Base-by-base conservation (phyloP, 1,284 basidiomycete species). In the Trametes pubescens region DNA sequence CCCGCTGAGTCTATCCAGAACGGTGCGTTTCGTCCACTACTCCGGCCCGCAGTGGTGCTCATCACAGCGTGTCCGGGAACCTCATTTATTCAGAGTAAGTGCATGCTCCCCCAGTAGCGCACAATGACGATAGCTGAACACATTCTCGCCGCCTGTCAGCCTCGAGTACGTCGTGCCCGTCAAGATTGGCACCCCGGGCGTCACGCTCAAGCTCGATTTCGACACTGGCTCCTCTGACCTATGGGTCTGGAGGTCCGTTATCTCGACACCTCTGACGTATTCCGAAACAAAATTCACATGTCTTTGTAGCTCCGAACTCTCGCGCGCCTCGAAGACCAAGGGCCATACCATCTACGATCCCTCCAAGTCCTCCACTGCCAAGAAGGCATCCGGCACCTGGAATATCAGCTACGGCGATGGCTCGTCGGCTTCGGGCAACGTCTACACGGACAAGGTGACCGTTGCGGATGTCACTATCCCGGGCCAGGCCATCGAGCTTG, bases 341-440 rank as follows among this genome's bases (percentile, higher is more conserved):
- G 71, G 67, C n/a, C 74, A 78, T 68, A 69, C 66, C 40, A 71
- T 80, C 38, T 80, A 77, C 69, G 67, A 77, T 60, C 78, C 77
- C 1, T 47, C 70, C 51, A 73, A 72, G 59, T 80, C 78, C 8
- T 69, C 67, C 18, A 78, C 75, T 1, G 71, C 78, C 10, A 70
- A 75, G 68, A 68, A 72, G 59, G 66, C 71, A 3, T 29, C 64
- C n/a, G 74, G 75, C 8, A 71, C 71, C 8, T 80, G 78, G 78
- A 73, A 76, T 60, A 80, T 80, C 59, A 76, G 74, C 32, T 80
- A 80, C 64, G 79, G 78, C 40, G 79, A 80, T 68, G 78, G 78
- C n/a, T 78, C 77, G 21, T 76, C 75, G 16, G 78, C 77, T 43
- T 75, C 75, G 10, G 75, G 77, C 24, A 72, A 76, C 59, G 75